phyloP scores from a whole-genome alignment of 176 grass and related monocot species.

The Cenchrus fungigraminus region DNA sequence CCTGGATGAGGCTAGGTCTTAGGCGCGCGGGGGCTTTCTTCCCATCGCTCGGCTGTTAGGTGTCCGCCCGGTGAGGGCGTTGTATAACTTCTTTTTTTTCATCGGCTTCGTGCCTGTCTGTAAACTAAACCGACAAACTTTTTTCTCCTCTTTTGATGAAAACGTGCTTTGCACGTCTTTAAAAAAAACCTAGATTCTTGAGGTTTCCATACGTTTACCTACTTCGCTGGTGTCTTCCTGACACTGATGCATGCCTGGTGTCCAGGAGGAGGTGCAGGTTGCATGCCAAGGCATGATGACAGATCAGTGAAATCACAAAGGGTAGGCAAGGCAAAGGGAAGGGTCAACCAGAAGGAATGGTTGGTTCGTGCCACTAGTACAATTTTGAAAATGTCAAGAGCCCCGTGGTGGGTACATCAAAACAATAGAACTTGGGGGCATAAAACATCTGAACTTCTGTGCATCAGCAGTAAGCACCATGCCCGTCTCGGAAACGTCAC shows the following conservation, averaged over 20 bases:
- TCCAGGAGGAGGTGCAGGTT: background rate
- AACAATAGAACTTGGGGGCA: background rate
- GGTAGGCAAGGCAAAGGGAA: background rate
- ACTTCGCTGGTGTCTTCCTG: background rate
- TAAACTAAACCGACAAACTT: too few relatives aligned
- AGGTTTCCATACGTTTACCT: background rate
- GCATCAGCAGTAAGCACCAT: background rate
- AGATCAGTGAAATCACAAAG: background rate
- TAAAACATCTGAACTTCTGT: background rate
- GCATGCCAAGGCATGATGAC: too few relatives aligned
- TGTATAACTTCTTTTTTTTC: too few relatives aligned
- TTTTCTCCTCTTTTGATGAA: too few relatives aligned
- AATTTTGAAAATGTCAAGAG: background rate
- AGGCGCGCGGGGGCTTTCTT: too few relatives aligned
- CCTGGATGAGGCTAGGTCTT: too few relatives aligned
- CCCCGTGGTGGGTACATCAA: background rate
- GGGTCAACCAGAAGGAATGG: background rate
- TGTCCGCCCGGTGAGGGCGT: too few relatives aligned
- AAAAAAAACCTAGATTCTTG: too few relatives aligned
- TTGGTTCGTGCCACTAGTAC: background rate
- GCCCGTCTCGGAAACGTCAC: background rate
- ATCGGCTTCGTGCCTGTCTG: too few relatives aligned
- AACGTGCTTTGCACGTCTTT: too few relatives aligned
- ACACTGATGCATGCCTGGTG: background rate
- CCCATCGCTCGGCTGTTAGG: too few relatives aligned